Conservation (phyloP, 768 basidiomycete species). For the Phaffia tasmanica region DNA sequence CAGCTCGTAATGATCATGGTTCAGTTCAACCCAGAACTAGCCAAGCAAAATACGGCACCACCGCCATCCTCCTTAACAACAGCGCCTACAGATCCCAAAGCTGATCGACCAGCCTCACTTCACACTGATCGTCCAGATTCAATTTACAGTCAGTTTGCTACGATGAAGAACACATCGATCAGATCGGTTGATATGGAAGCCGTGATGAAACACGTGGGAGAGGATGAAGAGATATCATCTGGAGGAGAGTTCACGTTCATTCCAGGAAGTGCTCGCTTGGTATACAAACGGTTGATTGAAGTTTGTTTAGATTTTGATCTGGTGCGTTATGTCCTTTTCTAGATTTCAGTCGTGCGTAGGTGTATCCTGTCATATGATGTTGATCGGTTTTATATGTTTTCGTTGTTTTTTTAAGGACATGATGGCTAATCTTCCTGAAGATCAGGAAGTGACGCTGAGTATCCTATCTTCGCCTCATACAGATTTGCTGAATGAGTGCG, state of each 20-base stretch:
- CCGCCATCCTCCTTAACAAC: slow-evolving; percentile 9
- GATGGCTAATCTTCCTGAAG: slow-evolving; percentile 67
- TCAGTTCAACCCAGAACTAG: slow-evolving; percentile 71
- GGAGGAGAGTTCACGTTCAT: slow-evolving; percentile 80
- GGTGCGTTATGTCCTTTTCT: slow-evolving; percentile 10
- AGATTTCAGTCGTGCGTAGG: not conserved
- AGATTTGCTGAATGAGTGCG: slow-evolving; percentile 76
- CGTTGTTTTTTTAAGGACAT: slow-evolving; percentile 43
- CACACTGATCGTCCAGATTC: slow-evolving; percentile 9
- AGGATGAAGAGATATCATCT: slow-evolving; percentile 58
- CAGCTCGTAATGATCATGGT: slow-evolving; percentile 82
- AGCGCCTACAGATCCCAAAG: slow-evolving; percentile 26
- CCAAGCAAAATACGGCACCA: slow-evolving; percentile 32
- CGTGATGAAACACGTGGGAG: slow-evolving; percentile 43
- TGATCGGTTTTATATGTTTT: not conserved
- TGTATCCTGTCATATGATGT: too few species aligned
- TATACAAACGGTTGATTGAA: slow-evolving; percentile 73
- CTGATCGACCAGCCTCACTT: not conserved
- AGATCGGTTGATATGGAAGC: slow-evolving; percentile 30
- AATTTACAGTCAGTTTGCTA: slow-evolving; percentile 16
- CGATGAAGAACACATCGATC: slow-evolving; percentile 11
- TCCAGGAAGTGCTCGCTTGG: slow-evolving; percentile 73
- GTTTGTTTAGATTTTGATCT: slow-evolving; percentile 72
- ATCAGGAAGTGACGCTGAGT: slow-evolving; percentile 87
- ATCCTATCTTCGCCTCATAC: slow-evolving; percentile 71